These are phyloP conservation scores for Fusarium dimerum DNA, from an alignment of 2,329 filamentous ascomycete genomes.

Conservation along the genomic window DNA sequence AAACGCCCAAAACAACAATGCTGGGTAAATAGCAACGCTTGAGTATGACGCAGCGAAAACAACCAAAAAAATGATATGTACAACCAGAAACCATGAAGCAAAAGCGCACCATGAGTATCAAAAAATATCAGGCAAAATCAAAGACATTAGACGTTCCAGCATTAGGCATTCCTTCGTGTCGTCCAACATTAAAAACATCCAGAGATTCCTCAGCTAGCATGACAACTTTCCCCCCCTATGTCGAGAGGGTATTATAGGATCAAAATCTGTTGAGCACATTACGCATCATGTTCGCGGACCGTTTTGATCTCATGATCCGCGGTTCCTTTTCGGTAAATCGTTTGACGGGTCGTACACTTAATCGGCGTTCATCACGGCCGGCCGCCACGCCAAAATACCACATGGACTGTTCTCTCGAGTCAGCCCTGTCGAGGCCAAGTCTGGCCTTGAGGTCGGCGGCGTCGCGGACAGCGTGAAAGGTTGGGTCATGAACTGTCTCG, in stretches of 20 bases:
- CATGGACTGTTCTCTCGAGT: slow-evolving; percentile 47
- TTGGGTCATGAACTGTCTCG: slow-evolving; percentile 69
- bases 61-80: slow-evolving; percentile 11
- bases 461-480: slow-evolving; percentile 69
- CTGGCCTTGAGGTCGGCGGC: slow-evolving; percentile 69
- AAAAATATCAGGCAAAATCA: slow-evolving; percentile 1
- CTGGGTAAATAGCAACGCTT: slow-evolving; percentile 19
- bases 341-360: slow-evolving; percentile 47
- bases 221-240: neutral
- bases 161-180: slow-evolving; percentile 7
- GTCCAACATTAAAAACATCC: slow-evolving; percentile 4
- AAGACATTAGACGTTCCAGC: slow-evolving; percentile 3
- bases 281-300: slow-evolving; percentile 8
- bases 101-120: slow-evolving; percentile 1
- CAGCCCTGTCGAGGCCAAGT: slow-evolving; percentile 57
- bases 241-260: neutral
- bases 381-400: slow-evolving; percentile 52
- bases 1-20: neutral
- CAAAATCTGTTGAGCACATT: slow-evolving; percentile 13
- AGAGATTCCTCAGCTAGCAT: neutral
- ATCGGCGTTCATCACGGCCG: slow-evolving; percentile 41
- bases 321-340: slow-evolving; percentile 46
- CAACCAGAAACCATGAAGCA: slow-evolving; percentile 5
- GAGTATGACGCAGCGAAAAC: slow-evolving; percentile 11
- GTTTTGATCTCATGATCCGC: slow-evolving; percentile 27